Conservation (phyloP, 768 basidiomycete genomes). For the Amanita fuliginea region DNA sequence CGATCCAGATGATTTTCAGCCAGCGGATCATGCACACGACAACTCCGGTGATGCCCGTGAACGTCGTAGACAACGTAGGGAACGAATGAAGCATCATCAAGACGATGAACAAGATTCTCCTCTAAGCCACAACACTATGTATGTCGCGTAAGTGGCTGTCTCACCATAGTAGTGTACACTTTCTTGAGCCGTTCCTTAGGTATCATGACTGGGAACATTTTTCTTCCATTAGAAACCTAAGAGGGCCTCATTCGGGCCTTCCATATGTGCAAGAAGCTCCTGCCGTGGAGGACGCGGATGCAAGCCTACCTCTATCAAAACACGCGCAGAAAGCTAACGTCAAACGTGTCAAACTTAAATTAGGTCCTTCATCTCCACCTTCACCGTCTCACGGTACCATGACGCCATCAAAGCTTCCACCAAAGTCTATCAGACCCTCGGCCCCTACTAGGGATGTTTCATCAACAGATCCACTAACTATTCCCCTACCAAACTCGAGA, state of each 20-base stretch:
- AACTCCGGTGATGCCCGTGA: slow-evolving; percentile 1
- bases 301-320: slow-evolving; percentile 16
- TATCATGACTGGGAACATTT: slow-evolving; percentile 96
- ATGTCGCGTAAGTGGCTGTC: slow-evolving; percentile 69
- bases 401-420: slow-evolving; percentile 1
- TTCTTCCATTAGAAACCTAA: slow-evolving; percentile 81
- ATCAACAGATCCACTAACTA: slow-evolving; percentile 3
- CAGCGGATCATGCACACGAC: slow-evolving; percentile 8
- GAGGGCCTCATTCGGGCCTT: slow-evolving; percentile 71
- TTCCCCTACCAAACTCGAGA: slow-evolving; percentile 8
- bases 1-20: slow-evolving; percentile 17
- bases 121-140: slow-evolving; percentile 32
- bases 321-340: slow-evolving; percentile 11
- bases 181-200: slow-evolving; percentile 22
- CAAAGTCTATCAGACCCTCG: slow-evolving; percentile 9
- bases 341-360: slow-evolving; percentile 22
- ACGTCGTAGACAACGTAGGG: slow-evolving; percentile 6
- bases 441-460: slow-evolving; percentile 4
- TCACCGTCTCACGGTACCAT: slow-evolving; percentile 4
- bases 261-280: slow-evolving; percentile 50
- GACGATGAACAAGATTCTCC: slow-evolving; percentile 10
- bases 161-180: slow-evolving; percentile 8
- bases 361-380: slow-evolving; percentile 15
- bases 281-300: slow-evolving; percentile 17
- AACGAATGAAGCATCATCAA: slow-evolving; percentile 1